Base-by-base conservation (phyloP, 495 filamentous ascomycete species). In the Friedmanniomyces simplex region DNA sequence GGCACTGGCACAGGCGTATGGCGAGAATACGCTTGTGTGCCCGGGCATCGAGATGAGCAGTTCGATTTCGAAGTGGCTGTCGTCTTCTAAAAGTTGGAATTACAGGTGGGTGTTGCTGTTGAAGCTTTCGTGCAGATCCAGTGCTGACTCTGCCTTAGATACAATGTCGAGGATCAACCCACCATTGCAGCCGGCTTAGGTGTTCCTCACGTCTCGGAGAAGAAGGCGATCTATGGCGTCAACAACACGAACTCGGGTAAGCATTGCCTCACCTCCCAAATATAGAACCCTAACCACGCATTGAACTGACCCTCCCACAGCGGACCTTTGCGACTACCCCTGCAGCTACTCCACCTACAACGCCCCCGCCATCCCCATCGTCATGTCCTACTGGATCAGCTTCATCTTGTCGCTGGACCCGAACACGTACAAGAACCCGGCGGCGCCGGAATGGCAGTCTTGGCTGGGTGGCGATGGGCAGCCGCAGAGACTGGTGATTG, bases 301-400 rank as follows among this genome's bases (percentile, higher is more conserved):
- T n/a, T n/a, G n/a, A n/a, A n/a, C n/a, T n/a, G n/a, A 13, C 39
- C 18, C 39, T n/a, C 14, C 18, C 39, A 37, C 34, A 43, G 39
- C 13, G 0, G 36, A 51, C 21, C 45, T 49, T 25, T 50, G 55
- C 39, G 39, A 55, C 25, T 52, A 52, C 42, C 22, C 22, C 14
- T 52, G 49, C 37, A 52, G 47, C 25, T 62, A 62, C 45, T 12
- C 34, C 13, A 53, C 54, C n/a, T 50, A 57, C 30, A 62, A 62
- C 45, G 54, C 45, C 8, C 42, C 54, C 16, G 39, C 51, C 22
- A 45, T 62, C 11, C 59, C 59, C 20, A 24, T 62, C 21, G 59
- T 62, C 25, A 57, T 58, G 58, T 26, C 26, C 18, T 62, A 62
- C 48, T 62, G 59, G 59, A 52, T 58, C 54, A 58, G 55, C 54